phyloP scores from a whole-genome alignment of 1,139 yeast genomes.

The Geotrichum candidum region DNA sequence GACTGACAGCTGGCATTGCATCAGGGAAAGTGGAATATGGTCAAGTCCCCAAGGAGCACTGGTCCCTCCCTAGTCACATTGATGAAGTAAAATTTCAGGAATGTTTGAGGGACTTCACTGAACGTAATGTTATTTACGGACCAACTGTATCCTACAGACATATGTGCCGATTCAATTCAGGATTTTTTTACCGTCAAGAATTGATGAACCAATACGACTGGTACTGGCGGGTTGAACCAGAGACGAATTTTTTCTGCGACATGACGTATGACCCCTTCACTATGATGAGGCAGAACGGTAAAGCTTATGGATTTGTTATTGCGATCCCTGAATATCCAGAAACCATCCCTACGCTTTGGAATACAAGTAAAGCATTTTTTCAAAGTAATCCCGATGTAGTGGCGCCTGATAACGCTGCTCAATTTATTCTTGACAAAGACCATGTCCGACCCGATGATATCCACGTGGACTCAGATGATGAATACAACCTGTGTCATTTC shows the following conservation, averaged over 20 bases:
- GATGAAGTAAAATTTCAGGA: slow-evolving; percentile 41
- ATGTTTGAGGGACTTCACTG: slow-evolving; percentile 49
- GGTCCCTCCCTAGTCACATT: slow-evolving; percentile 60
- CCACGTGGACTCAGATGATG: slow-evolving; percentile 35
- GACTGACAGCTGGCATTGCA: slow-evolving; percentile 70
- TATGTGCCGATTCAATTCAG: slow-evolving; percentile 80
- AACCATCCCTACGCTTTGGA: slow-evolving; percentile 83
- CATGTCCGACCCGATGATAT: slow-evolving; percentile 36
- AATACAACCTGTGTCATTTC: slow-evolving; percentile 87
- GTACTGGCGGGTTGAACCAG: slow-evolving; percentile 94
- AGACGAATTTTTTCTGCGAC: slow-evolving; percentile 80
- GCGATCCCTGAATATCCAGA: slow-evolving; percentile 70
- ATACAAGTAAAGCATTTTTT: slow-evolving; percentile 58
- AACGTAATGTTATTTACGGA: slow-evolving; percentile 67
- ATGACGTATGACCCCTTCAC: slow-evolving; percentile 67
- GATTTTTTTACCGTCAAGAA: slow-evolving; percentile 71
- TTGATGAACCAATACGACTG: slow-evolving; percentile 63
- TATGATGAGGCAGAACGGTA: slow-evolving; percentile 62
- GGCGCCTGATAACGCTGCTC: slow-evolving; percentile 62
- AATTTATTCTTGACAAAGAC: slow-evolving; percentile 59
- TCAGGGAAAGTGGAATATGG: slow-evolving; percentile 78
- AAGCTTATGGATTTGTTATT: slow-evolving; percentile 83
- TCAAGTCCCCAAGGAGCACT: slow-evolving; percentile 54
- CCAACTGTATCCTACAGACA: slow-evolving; percentile 70
- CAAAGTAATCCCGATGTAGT: slow-evolving; percentile 55